Evolutionary conservation across 2,329 filamentous ascomycete genomes (phyloP), one percentile per base, ranked within the genome.

Genomic region (Lachnellula subtilissima): DNA sequence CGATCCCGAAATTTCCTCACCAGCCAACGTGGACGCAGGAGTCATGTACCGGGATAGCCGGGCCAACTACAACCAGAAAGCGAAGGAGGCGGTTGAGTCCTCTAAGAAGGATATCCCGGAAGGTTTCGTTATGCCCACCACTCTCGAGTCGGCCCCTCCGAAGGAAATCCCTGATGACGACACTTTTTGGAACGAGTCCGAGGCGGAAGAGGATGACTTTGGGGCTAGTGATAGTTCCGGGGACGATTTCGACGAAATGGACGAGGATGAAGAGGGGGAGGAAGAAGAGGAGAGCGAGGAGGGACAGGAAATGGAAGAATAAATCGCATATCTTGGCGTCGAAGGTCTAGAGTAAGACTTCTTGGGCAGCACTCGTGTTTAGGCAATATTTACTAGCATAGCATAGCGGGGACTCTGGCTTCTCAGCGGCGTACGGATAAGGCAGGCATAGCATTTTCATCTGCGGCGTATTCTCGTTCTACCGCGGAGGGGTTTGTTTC

Each of bases 21-120:
- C 94, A 0, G 94, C 93, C 61, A 97, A 97, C 70, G 92, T 97
- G 54, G 93, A 97, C 65, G 93, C 94, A 2, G 85, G 90, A 55
- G 87, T 97, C 23, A 82, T 91, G 77, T 87, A 95, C 67, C 86
- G 93, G 58, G 90, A 92, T 64, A 74, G 86, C 35, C 84, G 84
- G 0, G 76, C 78, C 1, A 72, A 77, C 35, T 99, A 96, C 77
- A 85, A 90, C 67, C 73, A 76, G 45, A 80, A 79, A 65, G 90
- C 93, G 2, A 78, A 75, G 60, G 81, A 84, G 45, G 83, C 91
- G 35, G 87, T 94, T 4, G 84, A 88, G 61, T 76, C 75, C 47
- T 92, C 89, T 12, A 89, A 89, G 74, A 75, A 79, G 61, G 89
- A 96, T 67, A 91, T 96, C 2, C 93, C 94, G 0, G 75, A 76